These are phyloP conservation scores for Bipolaris sorokiniana DNA, from an alignment of 2,329 filamentous ascomycete genomes.

Conservation along the genomic window DNA sequence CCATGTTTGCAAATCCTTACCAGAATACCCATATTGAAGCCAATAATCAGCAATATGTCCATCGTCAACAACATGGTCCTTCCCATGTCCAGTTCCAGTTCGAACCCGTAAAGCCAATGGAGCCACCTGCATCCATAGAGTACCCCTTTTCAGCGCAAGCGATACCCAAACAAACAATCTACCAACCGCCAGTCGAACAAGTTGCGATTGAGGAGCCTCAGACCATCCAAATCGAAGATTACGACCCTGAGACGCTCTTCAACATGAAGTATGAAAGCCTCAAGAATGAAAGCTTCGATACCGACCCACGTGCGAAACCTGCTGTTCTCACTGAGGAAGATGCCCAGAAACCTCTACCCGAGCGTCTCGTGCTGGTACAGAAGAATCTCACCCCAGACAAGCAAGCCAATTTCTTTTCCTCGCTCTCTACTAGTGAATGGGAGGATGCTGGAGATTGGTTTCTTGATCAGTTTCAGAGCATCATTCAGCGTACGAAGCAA, in stretches of 20 bases:
- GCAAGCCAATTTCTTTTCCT: slow-evolving; percentile 59
- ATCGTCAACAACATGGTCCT: slow-evolving; percentile 1
- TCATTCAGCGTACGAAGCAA: slow-evolving; percentile 59
- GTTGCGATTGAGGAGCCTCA: slow-evolving; percentile 12
- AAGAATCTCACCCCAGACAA: slow-evolving; percentile 37
- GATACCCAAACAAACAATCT: slow-evolving; percentile 12
- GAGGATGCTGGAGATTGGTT: slow-evolving; percentile 68
- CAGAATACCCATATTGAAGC: not conserved
- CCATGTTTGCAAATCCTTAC: not conserved
- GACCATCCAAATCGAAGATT: slow-evolving; percentile 48
- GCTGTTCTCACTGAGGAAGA: slow-evolving; percentile 32
- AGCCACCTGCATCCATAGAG: slow-evolving; percentile 6
- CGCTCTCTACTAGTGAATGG: slow-evolving; percentile 62
- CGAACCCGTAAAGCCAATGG: slow-evolving; percentile 1
- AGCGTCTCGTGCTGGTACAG: slow-evolving; percentile 39
- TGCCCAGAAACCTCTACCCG: slow-evolving; percentile 33
- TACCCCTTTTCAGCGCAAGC: slow-evolving; percentile 4
- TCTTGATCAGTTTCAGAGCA: slow-evolving; percentile 59
- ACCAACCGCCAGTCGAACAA: slow-evolving; percentile 16
- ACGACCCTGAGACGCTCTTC: slow-evolving; percentile 53
- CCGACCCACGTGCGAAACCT: slow-evolving; percentile 30
- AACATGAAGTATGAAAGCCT: slow-evolving; percentile 58
- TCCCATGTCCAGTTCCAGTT: slow-evolving; percentile 1
- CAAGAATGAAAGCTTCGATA: slow-evolving; percentile 58
- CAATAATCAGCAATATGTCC: slow-evolving; percentile 6